Evolutionary conservation across 2,329 filamentous ascomycete species (phyloP).

Genomic region (Colletotrichum limetticola): DNA sequence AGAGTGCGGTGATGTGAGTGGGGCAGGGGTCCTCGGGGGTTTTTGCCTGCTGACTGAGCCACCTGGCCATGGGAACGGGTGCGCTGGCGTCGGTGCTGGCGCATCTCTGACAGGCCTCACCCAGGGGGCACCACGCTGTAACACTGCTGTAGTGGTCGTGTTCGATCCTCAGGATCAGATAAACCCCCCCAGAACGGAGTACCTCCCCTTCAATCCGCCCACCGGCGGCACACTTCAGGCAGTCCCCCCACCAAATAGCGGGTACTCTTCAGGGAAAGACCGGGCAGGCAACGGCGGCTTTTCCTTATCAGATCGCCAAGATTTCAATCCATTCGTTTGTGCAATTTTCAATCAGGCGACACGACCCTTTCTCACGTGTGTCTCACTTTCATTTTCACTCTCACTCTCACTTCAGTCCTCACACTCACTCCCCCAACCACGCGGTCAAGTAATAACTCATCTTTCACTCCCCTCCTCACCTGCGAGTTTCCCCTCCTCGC

Average conservation of each 20-base stretch:
- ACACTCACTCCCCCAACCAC: neutral
- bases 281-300: conserved; percentile 9
- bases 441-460: too few relatives aligned
- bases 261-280: neutral
- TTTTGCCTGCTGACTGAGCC: neutral
- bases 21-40: neutral
- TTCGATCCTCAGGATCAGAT: neutral
- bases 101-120: neutral
- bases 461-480: neutral
- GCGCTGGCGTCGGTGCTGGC: neutral
- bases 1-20: neutral
- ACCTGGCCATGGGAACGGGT: neutral
- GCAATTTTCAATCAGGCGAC: conserved; percentile 28
- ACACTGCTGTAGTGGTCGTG: neutral
- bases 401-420: neutral
- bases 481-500: neutral
- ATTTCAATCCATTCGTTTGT: neutral
- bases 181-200: neutral
- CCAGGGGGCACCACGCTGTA: neutral
- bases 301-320: conserved; percentile 34
- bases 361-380: conserved; percentile 20
- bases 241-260: neutral
- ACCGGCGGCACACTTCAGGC: neutral
- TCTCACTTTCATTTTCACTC: neutral
- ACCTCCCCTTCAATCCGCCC: neutral